phyloP scores from a whole-genome alignment of 2,329 filamentous ascomycete species.

The Colletotrichum limetticola region DNA sequence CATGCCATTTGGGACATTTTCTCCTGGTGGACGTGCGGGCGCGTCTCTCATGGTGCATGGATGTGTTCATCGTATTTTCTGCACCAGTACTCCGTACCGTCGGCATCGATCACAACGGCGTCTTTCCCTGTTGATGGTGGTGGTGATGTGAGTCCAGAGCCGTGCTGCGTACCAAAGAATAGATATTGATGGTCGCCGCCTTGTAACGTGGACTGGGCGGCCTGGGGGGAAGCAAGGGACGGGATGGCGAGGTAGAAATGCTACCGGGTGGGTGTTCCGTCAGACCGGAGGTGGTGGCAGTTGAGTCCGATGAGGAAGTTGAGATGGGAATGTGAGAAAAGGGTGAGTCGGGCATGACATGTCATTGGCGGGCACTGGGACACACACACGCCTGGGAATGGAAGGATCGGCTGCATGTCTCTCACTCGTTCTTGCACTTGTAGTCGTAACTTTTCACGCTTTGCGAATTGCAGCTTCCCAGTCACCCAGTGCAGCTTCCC shows the following conservation, averaged over 20 bases:
- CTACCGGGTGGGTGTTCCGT: conserved; percentile 8
- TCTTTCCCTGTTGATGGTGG: too few relatives aligned
- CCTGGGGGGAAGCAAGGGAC: neutral
- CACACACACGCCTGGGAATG: neutral
- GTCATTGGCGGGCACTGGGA: neutral
- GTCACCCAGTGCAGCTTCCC: too few relatives aligned
- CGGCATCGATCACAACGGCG: too few relatives aligned
- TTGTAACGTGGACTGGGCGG: neutral
- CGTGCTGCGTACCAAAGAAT: too few relatives aligned
- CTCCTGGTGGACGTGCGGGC: neutral
- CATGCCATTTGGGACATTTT: neutral
- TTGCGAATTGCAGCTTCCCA: too few relatives aligned
- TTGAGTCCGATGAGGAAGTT: neutral
- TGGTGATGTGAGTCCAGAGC: too few relatives aligned
- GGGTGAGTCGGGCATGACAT: neutral
- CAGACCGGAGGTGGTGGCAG: neutral
- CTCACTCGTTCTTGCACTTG: neutral
- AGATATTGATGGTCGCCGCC: neutral
- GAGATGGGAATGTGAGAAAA: neutral
- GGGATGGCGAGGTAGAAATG: neutral
- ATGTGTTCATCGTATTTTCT: neutral
- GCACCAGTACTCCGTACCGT: neutral
- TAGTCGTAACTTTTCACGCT: neutral
- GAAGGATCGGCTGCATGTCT: neutral
- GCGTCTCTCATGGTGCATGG: neutral